Evolutionary conservation across 2,329 filamentous ascomycete species (phyloP), one percentile per base, ranked within the genome.

Genomic region (Didymella pinodella): DNA sequence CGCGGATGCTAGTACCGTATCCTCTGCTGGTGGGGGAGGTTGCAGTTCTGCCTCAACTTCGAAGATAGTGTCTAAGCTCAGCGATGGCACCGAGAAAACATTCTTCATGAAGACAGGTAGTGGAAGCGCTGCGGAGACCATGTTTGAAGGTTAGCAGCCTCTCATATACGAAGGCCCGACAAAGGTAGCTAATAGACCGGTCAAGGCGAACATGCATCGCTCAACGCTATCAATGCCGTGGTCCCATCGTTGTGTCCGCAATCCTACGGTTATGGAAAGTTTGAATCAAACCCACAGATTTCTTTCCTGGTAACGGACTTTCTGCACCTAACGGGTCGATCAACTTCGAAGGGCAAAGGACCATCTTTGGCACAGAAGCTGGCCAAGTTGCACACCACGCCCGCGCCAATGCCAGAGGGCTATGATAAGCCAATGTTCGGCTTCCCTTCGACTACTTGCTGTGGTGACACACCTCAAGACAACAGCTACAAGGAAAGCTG

Each of bases 391-490:
- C 94, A 97, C 76, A 88, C 85, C 2, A 92, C 88, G 0, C 86
- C 90, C 0, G 91, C 90, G 0, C 90, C 91, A 0, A 75, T 82
- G 0, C 88, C 88, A 0, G 75, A 84, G 11, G 86, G 86, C 20
- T 82, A 85, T 63, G 77, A 83, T 1, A 81, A 72, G 36, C 86
- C 87, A 2, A 81, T 88, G 77, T 97, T 94, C 66, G 94, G 94
- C 2, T 97, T 97, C 71, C 90, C 91, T 0, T 88, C 90, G 0
- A 80, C 90, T 0, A 97, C 93, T 0, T 97, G 91, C 77, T 97
- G 94, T 76, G 93, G 93, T 2, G 86, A 91, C 45, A 95, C 92
- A 7, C 85, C 84, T 40, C 94, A 97, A 78, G 86, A 92, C 47
- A 98, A 97, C 72, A 79, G 79, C 0, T 96, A 85, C 79, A 85